Evolutionary conservation across 306 rosid species (phyloP).

Genomic region (Datisca glomerata): DNA sequence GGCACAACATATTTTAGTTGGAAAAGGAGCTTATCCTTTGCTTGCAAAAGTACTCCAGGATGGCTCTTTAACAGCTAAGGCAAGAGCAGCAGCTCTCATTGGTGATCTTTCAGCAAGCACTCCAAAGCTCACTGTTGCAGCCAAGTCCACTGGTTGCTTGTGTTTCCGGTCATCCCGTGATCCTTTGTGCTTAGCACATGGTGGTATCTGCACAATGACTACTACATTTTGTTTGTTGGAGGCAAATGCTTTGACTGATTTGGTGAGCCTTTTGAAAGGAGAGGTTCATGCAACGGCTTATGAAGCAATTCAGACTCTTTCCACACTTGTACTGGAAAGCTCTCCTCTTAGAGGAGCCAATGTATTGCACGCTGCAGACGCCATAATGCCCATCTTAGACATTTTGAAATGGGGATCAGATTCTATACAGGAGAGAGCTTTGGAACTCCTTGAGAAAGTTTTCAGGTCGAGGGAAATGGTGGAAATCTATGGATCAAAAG

Average conservation of each 20-base stretch:
- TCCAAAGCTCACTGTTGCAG: slow-evolving; percentile 30
- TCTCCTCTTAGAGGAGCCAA: slow-evolving; percentile 55
- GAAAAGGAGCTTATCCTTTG: slow-evolving; percentile 53
- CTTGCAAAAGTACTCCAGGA: slow-evolving; percentile 44
- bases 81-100: slow-evolving; percentile 80
- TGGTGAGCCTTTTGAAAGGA: slow-evolving; percentile 39
- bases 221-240: slow-evolving; percentile 57
- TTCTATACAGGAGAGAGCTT: slow-evolving; percentile 48
- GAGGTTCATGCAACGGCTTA: slow-evolving; percentile 64
- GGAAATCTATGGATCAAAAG: slow-evolving; percentile 39
- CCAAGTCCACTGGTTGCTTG: slow-evolving; percentile 40
- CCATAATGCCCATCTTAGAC: slow-evolving; percentile 45
- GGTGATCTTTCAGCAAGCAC: slow-evolving; percentile 67
- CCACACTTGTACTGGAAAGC: slow-evolving; percentile 51
- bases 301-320: slow-evolving; percentile 67
- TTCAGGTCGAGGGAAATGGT: slow-evolving; percentile 63
- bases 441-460: slow-evolving; percentile 59
- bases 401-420: slow-evolving; percentile 63
- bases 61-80: slow-evolving; percentile 60
- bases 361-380: slow-evolving; percentile 41
- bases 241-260: slow-evolving; percentile 58
- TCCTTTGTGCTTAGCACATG: slow-evolving; percentile 47
- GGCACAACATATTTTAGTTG: slow-evolving; percentile 52
- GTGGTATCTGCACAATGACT: slow-evolving; percentile 38
- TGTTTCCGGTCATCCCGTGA: slow-evolving; percentile 28